Evolutionary conservation across 495 filamentous ascomycete species (phyloP).

Genomic region (Cenococcum geophilum): DNA sequence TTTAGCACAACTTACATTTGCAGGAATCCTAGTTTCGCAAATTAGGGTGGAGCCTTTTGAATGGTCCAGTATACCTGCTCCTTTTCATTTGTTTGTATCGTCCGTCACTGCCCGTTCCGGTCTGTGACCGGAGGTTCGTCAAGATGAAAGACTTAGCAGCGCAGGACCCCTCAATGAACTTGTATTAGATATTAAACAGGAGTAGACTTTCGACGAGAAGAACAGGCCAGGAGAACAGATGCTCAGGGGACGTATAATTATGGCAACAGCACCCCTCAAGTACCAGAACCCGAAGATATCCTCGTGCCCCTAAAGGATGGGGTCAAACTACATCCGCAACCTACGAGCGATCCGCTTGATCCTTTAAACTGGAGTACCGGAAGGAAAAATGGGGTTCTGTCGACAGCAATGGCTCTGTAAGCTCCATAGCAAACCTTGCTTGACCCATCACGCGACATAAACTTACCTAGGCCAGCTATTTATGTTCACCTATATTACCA

Average conservation of each 20-base stretch:
- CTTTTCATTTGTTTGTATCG: too few species aligned
- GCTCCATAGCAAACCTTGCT: constrained; percentile 12
- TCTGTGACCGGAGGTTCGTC: too few species aligned
- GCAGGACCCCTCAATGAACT: too few species aligned
- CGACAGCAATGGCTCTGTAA: constrained; percentile 55
- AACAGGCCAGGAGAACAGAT: background rate
- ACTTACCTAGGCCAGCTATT: constrained; percentile 43
- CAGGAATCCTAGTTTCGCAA: too few species aligned
- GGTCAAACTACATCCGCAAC: constrained; percentile 45
- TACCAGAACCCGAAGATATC: background rate
- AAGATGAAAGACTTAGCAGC: too few species aligned
- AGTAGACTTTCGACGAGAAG: background rate
- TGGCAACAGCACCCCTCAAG: background rate
- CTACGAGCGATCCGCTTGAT: constrained; percentile 51
- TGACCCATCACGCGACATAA: background rate
- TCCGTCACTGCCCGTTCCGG: too few species aligned
- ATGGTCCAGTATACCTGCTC: too few species aligned
- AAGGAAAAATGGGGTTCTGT: constrained; percentile 49
- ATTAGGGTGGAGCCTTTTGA: too few species aligned
- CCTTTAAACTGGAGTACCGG: constrained; percentile 51
- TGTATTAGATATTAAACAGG: background rate
- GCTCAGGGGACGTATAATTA: background rate
- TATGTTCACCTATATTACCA: constrained; percentile 60
- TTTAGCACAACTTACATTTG: too few species aligned
- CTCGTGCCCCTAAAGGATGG: constrained; percentile 32